These are phyloP conservation scores for Penicillium hordei DNA, from an alignment of 2,329 filamentous ascomycete species.

Conservation along the genomic window DNA sequence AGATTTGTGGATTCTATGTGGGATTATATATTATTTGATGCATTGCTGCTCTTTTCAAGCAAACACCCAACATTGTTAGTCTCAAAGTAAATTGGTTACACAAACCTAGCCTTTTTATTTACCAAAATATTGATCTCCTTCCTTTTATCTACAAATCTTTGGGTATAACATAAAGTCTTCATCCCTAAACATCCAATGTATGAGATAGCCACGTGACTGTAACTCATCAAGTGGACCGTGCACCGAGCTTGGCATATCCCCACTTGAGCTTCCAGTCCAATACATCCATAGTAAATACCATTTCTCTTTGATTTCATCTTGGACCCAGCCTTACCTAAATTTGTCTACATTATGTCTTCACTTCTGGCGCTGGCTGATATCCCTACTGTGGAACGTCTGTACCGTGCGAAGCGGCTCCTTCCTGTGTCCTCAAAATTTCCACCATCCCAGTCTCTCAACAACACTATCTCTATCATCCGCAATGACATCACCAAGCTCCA, in stretches of 20 bases:
- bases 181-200: not conserved
- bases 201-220: not conserved
- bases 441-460: conserved; percentile 52
- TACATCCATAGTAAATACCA: not conserved
- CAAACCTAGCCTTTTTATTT: not conserved
- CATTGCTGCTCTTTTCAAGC: not conserved
- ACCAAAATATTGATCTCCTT: not conserved
- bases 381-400: conserved; percentile 58
- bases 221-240: not conserved
- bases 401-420: conserved; percentile 56
- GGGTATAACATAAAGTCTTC: no score
- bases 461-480: conserved; percentile 64
- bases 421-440: conserved; percentile 31
- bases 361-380: conserved; percentile 37
- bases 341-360: conserved; percentile 19
- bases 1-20: not conserved
- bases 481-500: conserved; percentile 79
- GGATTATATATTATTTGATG: not conserved
- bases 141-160: no score
- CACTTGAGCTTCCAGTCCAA: conserved; percentile 1
- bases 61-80: not conserved
- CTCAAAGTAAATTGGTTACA: not conserved
- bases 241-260: not conserved
- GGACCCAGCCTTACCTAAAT: not conserved
- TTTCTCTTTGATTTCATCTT: not conserved